Base-by-base conservation (phyloP, 176 grass and related monocot species). In the Musa acuminata region DNA sequence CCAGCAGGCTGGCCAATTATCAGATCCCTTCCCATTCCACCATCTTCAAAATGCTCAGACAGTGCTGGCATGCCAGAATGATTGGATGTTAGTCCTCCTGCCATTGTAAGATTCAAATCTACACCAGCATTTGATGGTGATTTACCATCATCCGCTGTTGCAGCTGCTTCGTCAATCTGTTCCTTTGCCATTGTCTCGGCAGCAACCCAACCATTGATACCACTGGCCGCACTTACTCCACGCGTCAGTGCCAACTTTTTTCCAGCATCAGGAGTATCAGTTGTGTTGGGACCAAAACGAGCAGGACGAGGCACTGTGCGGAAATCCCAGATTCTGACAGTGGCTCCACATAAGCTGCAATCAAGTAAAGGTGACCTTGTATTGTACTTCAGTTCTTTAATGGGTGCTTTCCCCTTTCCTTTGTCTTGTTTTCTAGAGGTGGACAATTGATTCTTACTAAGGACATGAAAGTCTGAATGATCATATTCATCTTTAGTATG, bases 1-100 rank as follows among this genome's bases (percentile, higher is more conserved):
- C 95, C 86, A 72, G 95, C 84, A 78, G 95, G 90, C 65, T 91
- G 90, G 67, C 90, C 95, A 60, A 98, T 98, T 86, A 98, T 98
- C 57, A 98, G 77, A 91, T 98, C 88, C 52, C 88, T 93, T 54
- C 95, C 95, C 95, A 93, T 87, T 62, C 82, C 88, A 54, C 80
- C 90, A 81, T 87, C 82, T 64, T 65, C 80, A 52, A 84, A 84
- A 62, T 72, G 75, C 50, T 85, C 84, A 11, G 85, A 87, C 21
- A 72, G 71, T 77, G 73, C 59, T 73, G 78, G 88, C 9, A 82
- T 67, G 35, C 52, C 75, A 72, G 81, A 86, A 79, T 87, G 86
- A 85, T 26, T 81, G 70, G 84, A 92, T 22, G 80, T 86, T 58
- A 98, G 85, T 64, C 88, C 95, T 77, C 88, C 86, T 17, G 95